These are phyloP conservation scores for Amoebophrya sp. DNA, from an alignment of 169 alveolate species.

Conservation along the genomic window DNA sequence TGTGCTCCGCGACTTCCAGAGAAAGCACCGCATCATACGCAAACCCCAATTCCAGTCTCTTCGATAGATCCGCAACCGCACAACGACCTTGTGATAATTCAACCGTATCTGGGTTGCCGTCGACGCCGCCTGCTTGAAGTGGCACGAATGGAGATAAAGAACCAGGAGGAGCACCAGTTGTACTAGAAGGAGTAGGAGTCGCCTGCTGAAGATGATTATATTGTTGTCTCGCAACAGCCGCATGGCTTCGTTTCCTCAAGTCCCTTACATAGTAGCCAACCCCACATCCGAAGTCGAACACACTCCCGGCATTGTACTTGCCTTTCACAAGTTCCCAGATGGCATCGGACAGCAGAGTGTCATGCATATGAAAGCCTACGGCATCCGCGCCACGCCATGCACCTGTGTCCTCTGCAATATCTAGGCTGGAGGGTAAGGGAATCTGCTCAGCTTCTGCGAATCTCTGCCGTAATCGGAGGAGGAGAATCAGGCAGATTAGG, in stretches of 20 bases:
- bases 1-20: slow-evolving; percentile 6
- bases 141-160: too few species aligned
- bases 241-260: not conserved
- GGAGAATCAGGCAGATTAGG: not conserved
- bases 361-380: not conserved
- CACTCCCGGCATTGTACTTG: not conserved
- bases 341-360: not conserved
- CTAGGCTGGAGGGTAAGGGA: not conserved
- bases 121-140: not conserved
- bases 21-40: not conserved
- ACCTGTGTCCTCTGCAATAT: not conserved
- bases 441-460: not conserved
- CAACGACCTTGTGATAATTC: not conserved
- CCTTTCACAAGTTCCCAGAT: not conserved
- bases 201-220: too few species aligned
- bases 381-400: not conserved
- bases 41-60: not conserved
- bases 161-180: too few species aligned
- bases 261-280: not conserved
- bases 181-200: too few species aligned
- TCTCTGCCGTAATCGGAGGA: not conserved
- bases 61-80: not conserved
- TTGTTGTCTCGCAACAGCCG: too few species aligned
- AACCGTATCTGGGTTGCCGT: slow-evolving; percentile 14
- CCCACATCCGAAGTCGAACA: not conserved